Evolutionary conservation across 1,139 yeast species (phyloP).

Genomic region (Hyphopichia wangnamkhiaoensis): DNA sequence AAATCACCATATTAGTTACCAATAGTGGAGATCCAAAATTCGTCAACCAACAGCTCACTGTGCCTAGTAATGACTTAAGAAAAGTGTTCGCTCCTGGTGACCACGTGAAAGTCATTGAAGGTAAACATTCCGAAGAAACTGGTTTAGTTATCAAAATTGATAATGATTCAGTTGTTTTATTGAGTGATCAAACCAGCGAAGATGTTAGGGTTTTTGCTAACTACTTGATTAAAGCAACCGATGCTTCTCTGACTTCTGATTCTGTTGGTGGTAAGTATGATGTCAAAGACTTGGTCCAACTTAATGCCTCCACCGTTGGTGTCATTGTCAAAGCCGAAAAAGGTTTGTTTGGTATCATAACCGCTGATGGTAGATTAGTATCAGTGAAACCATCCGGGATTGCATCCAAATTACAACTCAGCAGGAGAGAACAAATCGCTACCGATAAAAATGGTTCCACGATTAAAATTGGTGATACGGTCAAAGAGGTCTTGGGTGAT

Average conservation of each 20-base stretch:
- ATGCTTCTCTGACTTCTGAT: constrained; percentile 51
- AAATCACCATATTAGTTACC: constrained; percentile 58
- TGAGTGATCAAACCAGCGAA: constrained; percentile 84
- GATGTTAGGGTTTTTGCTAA: constrained; percentile 93
- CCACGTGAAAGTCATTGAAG: constrained; percentile 90
- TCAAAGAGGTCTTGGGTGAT: constrained; percentile 68
- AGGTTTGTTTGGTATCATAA: constrained; percentile 77
- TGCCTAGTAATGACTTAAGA: constrained; percentile 79
- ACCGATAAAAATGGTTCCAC: constrained; percentile 87
- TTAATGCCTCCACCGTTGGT: constrained; percentile 85
- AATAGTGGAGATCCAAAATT: constrained; percentile 54
- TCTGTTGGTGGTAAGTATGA: constrained; percentile 67
- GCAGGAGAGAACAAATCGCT: constrained; percentile 74
- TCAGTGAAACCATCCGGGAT: constrained; percentile 78
- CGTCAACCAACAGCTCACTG: constrained; percentile 53
- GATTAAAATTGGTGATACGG: constrained; percentile 87
- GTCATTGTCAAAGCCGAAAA: constrained; percentile 89
- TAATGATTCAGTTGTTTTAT: constrained; percentile 83
- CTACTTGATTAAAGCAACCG: constrained; percentile 77
- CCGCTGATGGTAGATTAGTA: constrained; percentile 78
- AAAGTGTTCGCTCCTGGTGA: constrained; percentile 91
- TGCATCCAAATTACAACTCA: constrained; percentile 65
- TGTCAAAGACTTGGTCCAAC: constrained; percentile 84
- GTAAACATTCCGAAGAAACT: constrained; percentile 89
- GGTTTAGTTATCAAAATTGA: constrained; percentile 86